phyloP scores from a whole-genome alignment of 2,329 filamentous ascomycete species.

The Ilyonectria destructans region DNA sequence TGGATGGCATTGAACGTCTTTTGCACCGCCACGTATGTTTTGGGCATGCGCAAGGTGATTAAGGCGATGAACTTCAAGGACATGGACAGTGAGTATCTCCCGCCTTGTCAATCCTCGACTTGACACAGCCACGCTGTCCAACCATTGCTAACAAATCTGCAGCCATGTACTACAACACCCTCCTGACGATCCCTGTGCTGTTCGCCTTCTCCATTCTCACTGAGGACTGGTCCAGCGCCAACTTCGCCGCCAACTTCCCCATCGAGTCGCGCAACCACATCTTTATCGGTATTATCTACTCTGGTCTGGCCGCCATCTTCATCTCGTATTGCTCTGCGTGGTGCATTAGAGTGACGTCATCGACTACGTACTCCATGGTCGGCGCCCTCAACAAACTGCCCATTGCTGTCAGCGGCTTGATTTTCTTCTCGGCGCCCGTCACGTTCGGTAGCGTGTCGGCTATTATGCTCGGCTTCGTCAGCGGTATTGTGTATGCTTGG shows the following conservation, averaged over 20 bases:
- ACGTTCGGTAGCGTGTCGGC: conserved; percentile 94
- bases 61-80: conserved; percentile 99
- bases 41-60: conserved; percentile 98
- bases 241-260: conserved; percentile 92
- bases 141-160: background rate
- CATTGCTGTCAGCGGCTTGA: conserved; percentile 89
- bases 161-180: conserved; percentile 99
- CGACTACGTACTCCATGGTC: conserved; percentile 99
- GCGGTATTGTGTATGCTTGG: conserved; percentile 87
- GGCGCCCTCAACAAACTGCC: conserved; percentile 98
- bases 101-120: conserved; percentile 43
- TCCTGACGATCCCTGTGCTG: conserved; percentile 94
- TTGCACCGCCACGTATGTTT: conserved; percentile 90
- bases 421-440: conserved; percentile 96
- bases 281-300: conserved; percentile 92
- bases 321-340: conserved; percentile 99
- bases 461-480: conserved; percentile 92
- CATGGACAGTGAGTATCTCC: conserved; percentile 89
- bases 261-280: conserved; percentile 82
- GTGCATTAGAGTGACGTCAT: conserved; percentile 98
- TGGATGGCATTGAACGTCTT: conserved; percentile 99
- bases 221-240: conserved; percentile 93
- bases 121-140: conserved; percentile 38
- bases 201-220: conserved; percentile 84
- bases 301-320: conserved; percentile 92